phyloP scores from a whole-genome alignment of 2,329 filamentous ascomycete genomes.

The Xylaria hypoxylon region DNA sequence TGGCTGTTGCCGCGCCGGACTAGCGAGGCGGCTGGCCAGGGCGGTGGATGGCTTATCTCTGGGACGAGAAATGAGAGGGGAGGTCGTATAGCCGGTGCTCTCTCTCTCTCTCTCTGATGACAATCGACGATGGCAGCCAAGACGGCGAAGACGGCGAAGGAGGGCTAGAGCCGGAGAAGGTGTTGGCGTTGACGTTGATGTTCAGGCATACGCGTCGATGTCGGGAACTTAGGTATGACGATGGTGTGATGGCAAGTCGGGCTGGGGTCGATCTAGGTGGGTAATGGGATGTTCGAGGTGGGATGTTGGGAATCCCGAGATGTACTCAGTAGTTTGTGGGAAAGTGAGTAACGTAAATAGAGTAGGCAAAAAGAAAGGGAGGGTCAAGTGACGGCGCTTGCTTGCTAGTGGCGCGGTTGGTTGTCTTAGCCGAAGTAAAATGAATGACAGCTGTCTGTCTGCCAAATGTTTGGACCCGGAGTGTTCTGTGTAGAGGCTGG shows the following conservation, averaged over 20 bases:
- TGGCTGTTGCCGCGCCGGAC: slow-evolving; percentile 52
- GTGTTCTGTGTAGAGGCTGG: slow-evolving; percentile 29
- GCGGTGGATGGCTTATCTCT: slow-evolving; percentile 25
- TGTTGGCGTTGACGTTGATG: not conserved
- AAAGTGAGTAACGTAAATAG: no score
- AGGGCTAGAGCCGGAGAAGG: not conserved
- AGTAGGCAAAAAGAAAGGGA: slow-evolving; percentile 2
- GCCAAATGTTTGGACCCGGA: not conserved
- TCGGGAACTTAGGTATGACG: slow-evolving; percentile 1
- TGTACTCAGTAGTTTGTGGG: no score
- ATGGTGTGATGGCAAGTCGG: slow-evolving; percentile 20
- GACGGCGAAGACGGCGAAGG: not conserved
- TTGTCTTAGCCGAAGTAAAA: slow-evolving; percentile 17
- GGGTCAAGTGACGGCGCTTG: slow-evolving; percentile 20
- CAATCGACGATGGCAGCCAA: slow-evolving; percentile 8
- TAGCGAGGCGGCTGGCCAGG: slow-evolving; percentile 51
- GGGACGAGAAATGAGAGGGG: not conserved
- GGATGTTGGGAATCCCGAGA: slow-evolving; percentile 16
- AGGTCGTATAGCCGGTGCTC: slow-evolving; percentile 1
- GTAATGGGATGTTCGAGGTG: slow-evolving; percentile 22
- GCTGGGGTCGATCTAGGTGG: slow-evolving; percentile 20
- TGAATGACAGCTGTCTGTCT: slow-evolving; percentile 14
- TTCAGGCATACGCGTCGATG: slow-evolving; percentile 18
- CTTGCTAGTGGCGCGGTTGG: not conserved
- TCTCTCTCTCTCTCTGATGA: slow-evolving; percentile 18